Conservation (phyloP, 2,329 filamentous ascomycete species). For the Penicillium verrucosum region DNA sequence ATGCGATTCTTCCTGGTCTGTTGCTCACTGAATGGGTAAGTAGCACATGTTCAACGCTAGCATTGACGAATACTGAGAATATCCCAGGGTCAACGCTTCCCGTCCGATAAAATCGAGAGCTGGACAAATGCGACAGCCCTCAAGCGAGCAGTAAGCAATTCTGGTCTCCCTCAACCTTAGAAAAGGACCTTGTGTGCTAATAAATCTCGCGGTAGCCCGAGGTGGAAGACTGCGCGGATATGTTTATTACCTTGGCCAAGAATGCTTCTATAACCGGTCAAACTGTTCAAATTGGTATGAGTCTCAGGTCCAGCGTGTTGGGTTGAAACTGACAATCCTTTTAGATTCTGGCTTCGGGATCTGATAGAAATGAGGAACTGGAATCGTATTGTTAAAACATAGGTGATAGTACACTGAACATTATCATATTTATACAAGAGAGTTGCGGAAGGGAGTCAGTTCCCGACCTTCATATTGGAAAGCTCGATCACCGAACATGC, state of each 20-base stretch:
- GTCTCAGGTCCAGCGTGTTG: neutral
- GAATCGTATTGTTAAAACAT: slow-evolving; percentile 21
- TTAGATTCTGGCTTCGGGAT: slow-evolving; percentile 36
- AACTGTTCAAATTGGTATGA: slow-evolving; percentile 42
- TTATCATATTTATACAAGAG: slow-evolving; percentile 25
- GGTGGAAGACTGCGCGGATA: slow-evolving; percentile 43
- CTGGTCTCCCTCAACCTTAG: neutral
- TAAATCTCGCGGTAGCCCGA: slow-evolving; percentile 30
- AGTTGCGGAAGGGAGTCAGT: slow-evolving; percentile 35
- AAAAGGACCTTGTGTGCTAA: neutral
- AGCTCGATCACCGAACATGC: slow-evolving; percentile 34
- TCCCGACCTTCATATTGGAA: slow-evolving; percentile 25
- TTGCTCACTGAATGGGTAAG: slow-evolving; percentile 65
- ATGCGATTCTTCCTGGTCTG: slow-evolving; percentile 63
- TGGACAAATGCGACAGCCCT: slow-evolving; percentile 58
- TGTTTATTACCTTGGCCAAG: slow-evolving; percentile 41
- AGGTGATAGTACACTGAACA: slow-evolving; percentile 13
- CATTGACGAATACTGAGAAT: slow-evolving; percentile 1
- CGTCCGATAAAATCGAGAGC: slow-evolving; percentile 54
- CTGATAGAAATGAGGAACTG: slow-evolving; percentile 11
- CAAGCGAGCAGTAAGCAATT: slow-evolving; percentile 53
- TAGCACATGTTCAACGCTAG: neutral
- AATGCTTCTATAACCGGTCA: slow-evolving; percentile 49
- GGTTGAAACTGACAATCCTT: slow-evolving; percentile 9
- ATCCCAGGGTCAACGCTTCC: slow-evolving; percentile 54